Conservation (phyloP, 2,329 filamentous ascomycete genomes). For the Ascochyta viciae-villosae region DNA sequence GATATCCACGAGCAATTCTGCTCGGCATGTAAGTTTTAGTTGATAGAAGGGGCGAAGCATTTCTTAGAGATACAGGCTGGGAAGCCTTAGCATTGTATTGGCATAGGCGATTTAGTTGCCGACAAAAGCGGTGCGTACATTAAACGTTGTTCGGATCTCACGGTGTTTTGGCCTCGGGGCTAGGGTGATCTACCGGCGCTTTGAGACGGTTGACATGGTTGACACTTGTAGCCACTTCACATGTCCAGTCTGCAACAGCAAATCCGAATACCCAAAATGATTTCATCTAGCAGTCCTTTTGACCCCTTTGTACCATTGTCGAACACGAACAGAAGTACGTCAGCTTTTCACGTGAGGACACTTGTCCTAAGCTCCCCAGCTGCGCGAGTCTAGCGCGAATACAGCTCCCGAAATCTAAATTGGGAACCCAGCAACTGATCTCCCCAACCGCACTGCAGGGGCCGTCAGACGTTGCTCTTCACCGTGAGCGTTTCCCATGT, state of each 20-base stretch:
- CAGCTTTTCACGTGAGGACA: slow-evolving; percentile 21
- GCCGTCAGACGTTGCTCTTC: slow-evolving; percentile 24
- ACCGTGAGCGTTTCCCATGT: slow-evolving; percentile 21
- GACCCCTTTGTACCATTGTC: not conserved
- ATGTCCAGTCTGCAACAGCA: not conserved
- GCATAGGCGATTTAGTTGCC: slow-evolving; percentile 13
- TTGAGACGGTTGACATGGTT: slow-evolving; percentile 3
- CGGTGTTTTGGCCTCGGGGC: slow-evolving; percentile 1
- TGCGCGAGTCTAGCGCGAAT: slow-evolving; percentile 23
- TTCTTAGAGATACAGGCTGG: slow-evolving; percentile 24
- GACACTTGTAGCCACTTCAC: not conserved
- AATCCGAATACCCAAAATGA: too few relatives aligned
- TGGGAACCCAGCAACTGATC: slow-evolving; percentile 30
- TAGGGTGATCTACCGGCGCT: slow-evolving; percentile 12
- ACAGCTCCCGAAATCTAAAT: slow-evolving; percentile 38
- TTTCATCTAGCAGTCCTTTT: too few relatives aligned
- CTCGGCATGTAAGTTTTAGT: slow-evolving; percentile 30
- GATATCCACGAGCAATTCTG: slow-evolving; percentile 32
- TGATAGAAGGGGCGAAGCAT: slow-evolving; percentile 41
- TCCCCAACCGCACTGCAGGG: slow-evolving; percentile 28
- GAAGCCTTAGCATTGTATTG: slow-evolving; percentile 23
- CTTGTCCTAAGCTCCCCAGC: slow-evolving; percentile 23
- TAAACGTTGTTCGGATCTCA: not conserved
- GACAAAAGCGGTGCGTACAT: slow-evolving; percentile 11
- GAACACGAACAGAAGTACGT: slow-evolving; percentile 15